Percentiles rank a stretch among this genome's conserved stretches.
These are phyloP conservation scores for Pterocarpus macrocarpus DNA, from an alignment of 306 rosid genomes.

Conservation along the genomic window DNA sequence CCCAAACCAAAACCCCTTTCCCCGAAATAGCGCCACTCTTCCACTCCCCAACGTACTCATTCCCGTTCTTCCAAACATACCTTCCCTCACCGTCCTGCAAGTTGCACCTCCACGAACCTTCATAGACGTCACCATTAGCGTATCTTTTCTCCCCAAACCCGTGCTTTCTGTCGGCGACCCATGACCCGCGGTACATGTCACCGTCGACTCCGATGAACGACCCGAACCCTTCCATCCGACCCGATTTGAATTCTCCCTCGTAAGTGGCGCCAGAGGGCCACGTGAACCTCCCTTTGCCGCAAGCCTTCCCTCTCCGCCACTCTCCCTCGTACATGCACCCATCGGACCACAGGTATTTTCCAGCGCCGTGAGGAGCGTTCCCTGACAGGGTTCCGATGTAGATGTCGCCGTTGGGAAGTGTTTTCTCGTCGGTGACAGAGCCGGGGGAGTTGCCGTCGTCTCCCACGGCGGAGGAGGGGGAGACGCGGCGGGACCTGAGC, in stretches of 20 bases:
- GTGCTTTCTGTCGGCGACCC: constrained; percentile 55
- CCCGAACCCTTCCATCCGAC: constrained; percentile 62
- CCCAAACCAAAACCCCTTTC: constrained; percentile 60
- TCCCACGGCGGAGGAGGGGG: constrained; percentile 20
- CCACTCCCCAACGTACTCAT: constrained; percentile 68
- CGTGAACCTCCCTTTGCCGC: constrained; percentile 59
- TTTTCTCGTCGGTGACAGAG: constrained; percentile 29
- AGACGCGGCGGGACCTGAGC: constrained; percentile 42
- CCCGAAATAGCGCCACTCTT: constrained; percentile 60
- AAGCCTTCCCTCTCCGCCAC: constrained; percentile 59
- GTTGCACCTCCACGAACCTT: constrained; percentile 60
- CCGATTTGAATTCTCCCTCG: constrained; percentile 61
- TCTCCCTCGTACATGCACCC: constrained; percentile 67
- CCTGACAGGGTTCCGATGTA: constrained; percentile 55
- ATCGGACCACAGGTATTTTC: constrained; percentile 65
- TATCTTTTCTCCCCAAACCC: constrained; percentile 58
- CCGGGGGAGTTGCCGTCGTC: background rate
- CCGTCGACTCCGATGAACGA: constrained; percentile 57
- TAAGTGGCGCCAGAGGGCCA: constrained; percentile 70
- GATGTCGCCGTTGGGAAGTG: constrained; percentile 58
- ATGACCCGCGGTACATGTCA: constrained; percentile 51
- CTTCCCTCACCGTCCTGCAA: constrained; percentile 64
- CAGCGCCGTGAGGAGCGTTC: constrained; percentile 62
- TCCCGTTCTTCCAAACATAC: constrained; percentile 67
- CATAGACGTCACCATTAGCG: constrained; percentile 57